Evolutionary conservation across 345 rosid genomes (phyloP).

Genomic region (Eutrema heterophyllum): DNA sequence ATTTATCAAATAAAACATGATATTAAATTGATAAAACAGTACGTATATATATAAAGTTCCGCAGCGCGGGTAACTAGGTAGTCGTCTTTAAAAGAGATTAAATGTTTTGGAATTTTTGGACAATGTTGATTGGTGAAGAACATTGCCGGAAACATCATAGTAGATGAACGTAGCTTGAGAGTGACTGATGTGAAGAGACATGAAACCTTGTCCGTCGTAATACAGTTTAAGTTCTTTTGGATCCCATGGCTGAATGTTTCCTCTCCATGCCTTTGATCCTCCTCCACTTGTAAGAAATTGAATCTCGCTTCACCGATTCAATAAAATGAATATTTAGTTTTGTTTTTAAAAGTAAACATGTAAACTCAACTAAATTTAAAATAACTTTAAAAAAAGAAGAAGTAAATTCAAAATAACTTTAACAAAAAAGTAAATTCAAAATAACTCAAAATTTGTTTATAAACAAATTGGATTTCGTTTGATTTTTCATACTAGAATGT

Average conservation of each 20-base stretch:
- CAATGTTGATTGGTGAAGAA: conserved; percentile 43
- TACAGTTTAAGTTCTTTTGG: conserved; percentile 57
- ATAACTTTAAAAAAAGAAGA: neutral
- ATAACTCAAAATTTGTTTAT: neutral
- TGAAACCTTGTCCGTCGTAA: conserved; percentile 77
- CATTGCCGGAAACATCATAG: conserved; percentile 52
- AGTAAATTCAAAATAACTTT: neutral
- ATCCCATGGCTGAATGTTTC: conserved; percentile 37
- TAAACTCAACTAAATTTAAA: neutral
- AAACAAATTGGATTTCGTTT: neutral
- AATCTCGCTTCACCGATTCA: conserved; percentile 37
- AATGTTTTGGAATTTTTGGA: conserved; percentile 19
- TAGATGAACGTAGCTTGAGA: conserved; percentile 26
- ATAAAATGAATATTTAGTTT: neutral
- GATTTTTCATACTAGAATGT: neutral
- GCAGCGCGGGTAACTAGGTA: too few relatives aligned
- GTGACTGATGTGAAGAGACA: conserved; percentile 44
- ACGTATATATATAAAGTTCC: too few relatives aligned
- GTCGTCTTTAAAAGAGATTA: neutral
- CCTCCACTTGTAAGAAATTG: conserved; percentile 73
- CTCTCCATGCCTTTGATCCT: conserved; percentile 87
- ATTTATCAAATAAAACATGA: too few relatives aligned
- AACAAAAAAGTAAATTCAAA: neutral
- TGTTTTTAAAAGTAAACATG: neutral
- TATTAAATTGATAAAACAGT: too few relatives aligned